These are phyloP conservation scores for Nadsonia starkeyi-henricii DNA, from an alignment of 1,139 yeast genomes.

Conservation along the genomic window DNA sequence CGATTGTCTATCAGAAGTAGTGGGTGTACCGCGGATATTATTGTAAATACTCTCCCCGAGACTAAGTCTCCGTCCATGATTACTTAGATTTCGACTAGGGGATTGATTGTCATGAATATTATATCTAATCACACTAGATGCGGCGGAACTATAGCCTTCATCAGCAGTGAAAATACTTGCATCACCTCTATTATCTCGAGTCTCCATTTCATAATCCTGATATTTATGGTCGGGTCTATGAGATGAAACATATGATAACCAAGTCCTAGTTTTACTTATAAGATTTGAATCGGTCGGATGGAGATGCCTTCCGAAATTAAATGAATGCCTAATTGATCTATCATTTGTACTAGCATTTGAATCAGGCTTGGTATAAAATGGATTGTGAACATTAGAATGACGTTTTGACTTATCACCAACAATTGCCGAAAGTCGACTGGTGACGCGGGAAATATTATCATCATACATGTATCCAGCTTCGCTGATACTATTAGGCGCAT, in stretches of 20 bases:
- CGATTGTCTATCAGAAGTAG: background rate
- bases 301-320: background rate
- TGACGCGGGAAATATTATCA: too few species aligned
- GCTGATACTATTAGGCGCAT: too few species aligned
- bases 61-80: too few species aligned
- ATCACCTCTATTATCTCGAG: background rate
- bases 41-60: too few species aligned
- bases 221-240: background rate
- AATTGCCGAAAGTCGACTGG: too few species aligned
- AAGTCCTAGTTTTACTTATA: background rate
- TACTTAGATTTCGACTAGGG: too few species aligned
- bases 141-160: background rate
- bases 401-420: too few species aligned
- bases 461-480: too few species aligned
- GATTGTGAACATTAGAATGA: too few species aligned
- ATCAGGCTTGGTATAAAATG: too few species aligned
- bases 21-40: background rate
- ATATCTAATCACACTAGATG: background rate
- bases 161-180: background rate
- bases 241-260: background rate
- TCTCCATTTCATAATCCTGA: background rate
- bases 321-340: too few species aligned
- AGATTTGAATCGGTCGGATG: background rate
- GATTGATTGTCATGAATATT: background rate
- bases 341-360: too few species aligned